These are phyloP conservation scores for Kwoniella newhampshirensis DNA, from an alignment of 768 basidiomycete genomes.

Conservation along the genomic window DNA sequence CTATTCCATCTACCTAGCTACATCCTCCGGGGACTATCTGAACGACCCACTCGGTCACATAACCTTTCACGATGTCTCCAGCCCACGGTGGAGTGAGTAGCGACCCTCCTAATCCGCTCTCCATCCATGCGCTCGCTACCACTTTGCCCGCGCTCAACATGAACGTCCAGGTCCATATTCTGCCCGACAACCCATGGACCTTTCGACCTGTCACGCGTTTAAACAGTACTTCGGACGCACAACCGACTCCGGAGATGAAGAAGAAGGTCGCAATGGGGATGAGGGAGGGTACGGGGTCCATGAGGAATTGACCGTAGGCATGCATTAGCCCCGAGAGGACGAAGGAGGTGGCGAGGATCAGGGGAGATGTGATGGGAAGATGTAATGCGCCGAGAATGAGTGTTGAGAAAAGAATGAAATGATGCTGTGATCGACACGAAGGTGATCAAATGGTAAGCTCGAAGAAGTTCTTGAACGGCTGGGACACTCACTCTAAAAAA, in stretches of 20 bases:
- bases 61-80: conserved; percentile 5
- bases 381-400: conserved; percentile 26
- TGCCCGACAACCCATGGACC: conserved; percentile 39
- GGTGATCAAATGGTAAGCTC: conserved; percentile 3
- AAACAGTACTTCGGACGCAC: conserved; percentile 39
- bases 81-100: conserved; percentile 20
- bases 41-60: conserved; percentile 7
- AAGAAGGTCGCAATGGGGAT: conserved; percentile 37
- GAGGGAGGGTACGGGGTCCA: conserved; percentile 38
- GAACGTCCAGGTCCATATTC: conserved; percentile 43
- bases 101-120: conserved; percentile 42
- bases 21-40: neutral
- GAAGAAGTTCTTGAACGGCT: neutral
- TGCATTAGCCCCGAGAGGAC: conserved; percentile 44
- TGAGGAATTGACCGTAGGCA: conserved; percentile 42
- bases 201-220: conserved; percentile 38
- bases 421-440: conserved; percentile 26
- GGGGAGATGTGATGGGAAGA: conserved; percentile 22
- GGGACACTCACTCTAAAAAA: conserved; percentile 26
- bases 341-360: conserved; percentile 34
- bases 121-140: conserved; percentile 35
- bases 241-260: conserved; percentile 37
- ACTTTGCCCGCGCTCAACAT: conserved; percentile 23
- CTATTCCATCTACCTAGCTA: no score
- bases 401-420: conserved; percentile 41